Evolutionary conservation across 2,329 filamentous ascomycete species (phyloP).

Genomic region (Calonectria pseudoturangicola): DNA sequence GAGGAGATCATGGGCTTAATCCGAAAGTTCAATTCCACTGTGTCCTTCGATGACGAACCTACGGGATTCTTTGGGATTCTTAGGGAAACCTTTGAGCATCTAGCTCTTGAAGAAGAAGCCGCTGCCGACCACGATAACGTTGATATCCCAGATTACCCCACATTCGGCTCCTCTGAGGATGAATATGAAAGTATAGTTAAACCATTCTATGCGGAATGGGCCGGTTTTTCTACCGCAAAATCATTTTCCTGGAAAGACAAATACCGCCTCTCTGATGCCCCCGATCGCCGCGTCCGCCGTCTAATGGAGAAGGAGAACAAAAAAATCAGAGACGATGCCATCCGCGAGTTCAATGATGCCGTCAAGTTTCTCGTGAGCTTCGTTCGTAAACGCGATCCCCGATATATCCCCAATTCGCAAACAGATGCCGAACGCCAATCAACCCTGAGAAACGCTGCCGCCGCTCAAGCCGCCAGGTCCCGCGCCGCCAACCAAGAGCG

Average conservation of each 20-base stretch:
- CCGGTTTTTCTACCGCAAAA: conserved; percentile 88
- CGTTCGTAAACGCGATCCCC: conserved; percentile 91
- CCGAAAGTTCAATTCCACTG: conserved; percentile 84
- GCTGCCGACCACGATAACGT: conserved; percentile 82
- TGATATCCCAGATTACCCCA: conserved; percentile 81
- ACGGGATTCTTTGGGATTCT: conserved; percentile 90
- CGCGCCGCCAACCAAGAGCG: conserved; percentile 88
- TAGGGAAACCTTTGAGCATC: conserved; percentile 83
- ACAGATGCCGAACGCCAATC: conserved; percentile 88
- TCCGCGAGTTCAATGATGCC: conserved; percentile 93
- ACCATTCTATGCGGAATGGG: conserved; percentile 88
- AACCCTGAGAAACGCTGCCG: conserved; percentile 83
- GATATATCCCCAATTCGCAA: conserved; percentile 85
- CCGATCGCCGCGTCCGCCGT: conserved; percentile 87
- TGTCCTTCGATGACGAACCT: conserved; percentile 87
- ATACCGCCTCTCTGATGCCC: conserved; percentile 88
- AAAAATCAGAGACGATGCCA: conserved; percentile 86
- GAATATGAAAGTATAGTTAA: conserved; percentile 85
- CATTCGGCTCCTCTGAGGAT: conserved; percentile 87
- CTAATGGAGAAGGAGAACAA: conserved; percentile 98
- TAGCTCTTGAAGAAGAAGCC: conserved; percentile 86
- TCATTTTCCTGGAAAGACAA: conserved; percentile 92
- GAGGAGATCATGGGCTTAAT: conserved; percentile 87
- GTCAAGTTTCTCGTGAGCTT: conserved; percentile 91
- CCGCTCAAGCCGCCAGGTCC: conserved; percentile 88